Conservation (phyloP, 768 basidiomycete genomes). For the Pleurotus pulmonarius region DNA sequence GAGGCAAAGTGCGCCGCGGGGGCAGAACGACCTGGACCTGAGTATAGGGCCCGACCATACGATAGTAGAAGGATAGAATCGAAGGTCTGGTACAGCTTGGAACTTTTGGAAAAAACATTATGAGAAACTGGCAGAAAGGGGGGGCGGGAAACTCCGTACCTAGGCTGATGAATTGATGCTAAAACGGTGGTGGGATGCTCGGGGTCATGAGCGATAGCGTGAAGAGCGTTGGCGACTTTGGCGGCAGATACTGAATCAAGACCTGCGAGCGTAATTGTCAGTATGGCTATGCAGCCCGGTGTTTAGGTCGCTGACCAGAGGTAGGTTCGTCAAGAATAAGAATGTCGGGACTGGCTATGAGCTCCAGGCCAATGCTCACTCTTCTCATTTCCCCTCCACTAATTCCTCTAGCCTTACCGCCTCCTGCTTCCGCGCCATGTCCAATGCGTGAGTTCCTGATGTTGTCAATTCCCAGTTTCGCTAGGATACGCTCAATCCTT, state of each 20-base stretch:
- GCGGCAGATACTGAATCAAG: constrained; percentile 87
- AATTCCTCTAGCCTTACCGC: constrained; percentile 74
- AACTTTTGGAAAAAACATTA: constrained; percentile 34
- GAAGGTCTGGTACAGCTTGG: constrained; percentile 82
- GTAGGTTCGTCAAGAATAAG: constrained; percentile 88
- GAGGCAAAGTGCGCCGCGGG: constrained; percentile 66
- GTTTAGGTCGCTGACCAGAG: too few species aligned
- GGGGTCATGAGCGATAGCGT: constrained; percentile 67
- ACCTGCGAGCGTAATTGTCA: constrained; percentile 29
- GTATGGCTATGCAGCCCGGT: not conserved
- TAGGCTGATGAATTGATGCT: constrained; percentile 86
- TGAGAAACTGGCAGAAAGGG: not conserved
- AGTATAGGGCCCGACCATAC: constrained; percentile 74
- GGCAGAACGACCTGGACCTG: constrained; percentile 67
- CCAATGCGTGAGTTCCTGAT: constrained; percentile 73
- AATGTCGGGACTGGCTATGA: constrained; percentile 82
- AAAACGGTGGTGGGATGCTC: constrained; percentile 76
- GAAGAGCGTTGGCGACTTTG: constrained; percentile 74
- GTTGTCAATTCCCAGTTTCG: constrained; percentile 71
- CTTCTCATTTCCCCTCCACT: constrained; percentile 90
- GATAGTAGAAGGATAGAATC: constrained; percentile 78
- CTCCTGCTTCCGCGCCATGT: constrained; percentile 47
- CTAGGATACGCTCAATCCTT: constrained; percentile 67
- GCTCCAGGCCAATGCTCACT: constrained; percentile 86
- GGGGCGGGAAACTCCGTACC: constrained; percentile 31